Evolutionary conservation across 768 basidiomycete species (phyloP).

Genomic region (Kockovaella imperatae): DNA sequence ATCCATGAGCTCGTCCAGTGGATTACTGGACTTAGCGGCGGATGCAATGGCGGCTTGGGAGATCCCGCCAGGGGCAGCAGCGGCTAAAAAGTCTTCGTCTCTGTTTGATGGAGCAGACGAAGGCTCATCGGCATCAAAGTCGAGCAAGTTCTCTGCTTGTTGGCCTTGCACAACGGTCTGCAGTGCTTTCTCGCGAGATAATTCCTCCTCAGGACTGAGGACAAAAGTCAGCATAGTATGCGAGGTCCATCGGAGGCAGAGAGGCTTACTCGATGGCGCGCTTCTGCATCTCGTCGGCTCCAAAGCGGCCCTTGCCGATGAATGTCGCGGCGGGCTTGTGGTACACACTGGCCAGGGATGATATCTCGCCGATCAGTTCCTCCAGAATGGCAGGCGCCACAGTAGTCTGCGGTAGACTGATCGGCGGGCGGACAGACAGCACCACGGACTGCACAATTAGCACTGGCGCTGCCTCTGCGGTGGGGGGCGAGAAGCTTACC

Average conservation of each 20-base stretch:
- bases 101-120: constrained; percentile 48
- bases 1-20: constrained; percentile 85
- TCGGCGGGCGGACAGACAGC: constrained; percentile 82
- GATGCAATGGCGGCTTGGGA: constrained; percentile 26
- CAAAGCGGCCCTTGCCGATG: constrained; percentile 80
- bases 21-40: constrained; percentile 74
- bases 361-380: constrained; percentile 83
- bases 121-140: constrained; percentile 69
- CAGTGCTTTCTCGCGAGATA: constrained; percentile 72
- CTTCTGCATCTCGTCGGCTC: constrained; percentile 42
- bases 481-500: constrained; percentile 48
- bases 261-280: constrained; percentile 37
- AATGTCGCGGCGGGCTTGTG: constrained; percentile 97
- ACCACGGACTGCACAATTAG: constrained; percentile 60
- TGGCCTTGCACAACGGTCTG: constrained; percentile 85
- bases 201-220: constrained; percentile 58
- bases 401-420: constrained; percentile 82
- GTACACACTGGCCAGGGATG: constrained; percentile 84
- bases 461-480: neutral
- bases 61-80: constrained; percentile 11
- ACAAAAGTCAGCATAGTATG: neutral
- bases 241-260: neutral
- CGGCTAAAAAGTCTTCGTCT: constrained; percentile 40
- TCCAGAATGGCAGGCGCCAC: constrained; percentile 80
- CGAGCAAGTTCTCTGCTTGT: constrained; percentile 87